Evolutionary conservation across 176 grass and related monocot species (phyloP).

Genomic region (Oryza punctata): DNA sequence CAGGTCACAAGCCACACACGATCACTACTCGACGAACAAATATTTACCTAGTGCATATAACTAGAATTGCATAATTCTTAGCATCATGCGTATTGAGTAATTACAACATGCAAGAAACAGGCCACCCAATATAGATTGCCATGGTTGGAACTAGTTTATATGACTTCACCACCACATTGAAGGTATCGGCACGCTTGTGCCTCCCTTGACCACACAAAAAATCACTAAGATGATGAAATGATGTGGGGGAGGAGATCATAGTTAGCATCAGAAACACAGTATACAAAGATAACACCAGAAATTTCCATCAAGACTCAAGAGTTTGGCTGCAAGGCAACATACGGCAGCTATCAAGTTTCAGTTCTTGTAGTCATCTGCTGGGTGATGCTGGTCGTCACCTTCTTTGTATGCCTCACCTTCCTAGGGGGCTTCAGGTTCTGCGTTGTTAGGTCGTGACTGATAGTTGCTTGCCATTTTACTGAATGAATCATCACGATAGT

Average conservation of each 20-base stretch:
- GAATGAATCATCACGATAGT: too few relatives aligned
- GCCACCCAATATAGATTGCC: neutral
- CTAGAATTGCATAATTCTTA: neutral
- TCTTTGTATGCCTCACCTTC: slow-evolving; percentile 61
- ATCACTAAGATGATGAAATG: slow-evolving; percentile 21
- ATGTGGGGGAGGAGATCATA: neutral
- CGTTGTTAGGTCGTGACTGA: slow-evolving; percentile 14
- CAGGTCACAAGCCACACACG: neutral
- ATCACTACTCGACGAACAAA: neutral
- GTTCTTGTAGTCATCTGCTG: slow-evolving; percentile 38
- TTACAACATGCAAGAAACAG: slow-evolving; percentile 25
- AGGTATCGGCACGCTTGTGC: neutral
- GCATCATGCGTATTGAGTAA: neutral
- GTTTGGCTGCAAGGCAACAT: slow-evolving; percentile 1
- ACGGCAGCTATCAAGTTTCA: slow-evolving; percentile 3
- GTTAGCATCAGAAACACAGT: too few relatives aligned
- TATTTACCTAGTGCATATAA: neutral
- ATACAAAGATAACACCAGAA: neutral
- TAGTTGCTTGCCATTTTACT: neutral
- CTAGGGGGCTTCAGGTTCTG: slow-evolving; percentile 47
- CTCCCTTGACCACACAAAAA: neutral
- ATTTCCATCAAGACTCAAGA: neutral
- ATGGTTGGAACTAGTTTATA: neutral
- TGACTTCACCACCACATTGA: neutral
- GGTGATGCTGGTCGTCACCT: slow-evolving; percentile 48